Evolutionary conservation across 768 basidiomycete genomes (phyloP).

Genomic region (Panaeolus cyanescens): DNA sequence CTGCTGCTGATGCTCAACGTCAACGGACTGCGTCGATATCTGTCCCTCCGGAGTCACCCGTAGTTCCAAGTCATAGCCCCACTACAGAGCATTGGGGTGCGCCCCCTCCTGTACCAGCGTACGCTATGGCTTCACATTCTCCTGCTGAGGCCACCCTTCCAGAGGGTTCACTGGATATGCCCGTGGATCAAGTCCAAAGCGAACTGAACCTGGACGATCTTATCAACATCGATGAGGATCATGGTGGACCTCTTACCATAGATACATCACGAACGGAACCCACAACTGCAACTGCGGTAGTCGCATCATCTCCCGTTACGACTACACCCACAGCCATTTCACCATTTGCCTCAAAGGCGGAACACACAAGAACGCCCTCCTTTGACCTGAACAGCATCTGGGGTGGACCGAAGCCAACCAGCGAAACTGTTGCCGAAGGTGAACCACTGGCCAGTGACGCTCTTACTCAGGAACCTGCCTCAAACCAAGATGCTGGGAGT

Average conservation of each 20-base stretch:
- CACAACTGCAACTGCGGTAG: constrained; percentile 13
- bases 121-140: constrained; percentile 35
- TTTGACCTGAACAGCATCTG: constrained; percentile 79
- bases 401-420: constrained; percentile 43
- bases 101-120: constrained; percentile 57
- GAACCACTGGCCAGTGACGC: constrained; percentile 12
- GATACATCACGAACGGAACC: constrained; percentile 4
- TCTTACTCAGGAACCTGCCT: constrained; percentile 21
- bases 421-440: constrained; percentile 10
- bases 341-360: constrained; percentile 47
- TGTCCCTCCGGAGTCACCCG: constrained; percentile 74
- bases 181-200: constrained; percentile 40
- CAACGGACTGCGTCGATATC: constrained; percentile 61
- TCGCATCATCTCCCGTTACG: constrained; percentile 21
- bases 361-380: constrained; percentile 48
- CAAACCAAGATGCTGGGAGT: constrained; percentile 31
- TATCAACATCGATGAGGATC: constrained; percentile 72
- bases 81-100: constrained; percentile 54
- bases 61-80: constrained; percentile 41
- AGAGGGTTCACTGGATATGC: constrained; percentile 32
- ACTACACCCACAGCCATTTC: constrained; percentile 44
- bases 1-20: constrained; percentile 29
- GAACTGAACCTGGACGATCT: constrained; percentile 76
- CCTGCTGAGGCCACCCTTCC: constrained; percentile 7
- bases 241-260: constrained; percentile 31